A percentile compares a stretch with the other conserved stretches of the same genome.
phyloP scores from a whole-genome alignment of 306 rosid genomes.

The Dryas drummondii region DNA sequence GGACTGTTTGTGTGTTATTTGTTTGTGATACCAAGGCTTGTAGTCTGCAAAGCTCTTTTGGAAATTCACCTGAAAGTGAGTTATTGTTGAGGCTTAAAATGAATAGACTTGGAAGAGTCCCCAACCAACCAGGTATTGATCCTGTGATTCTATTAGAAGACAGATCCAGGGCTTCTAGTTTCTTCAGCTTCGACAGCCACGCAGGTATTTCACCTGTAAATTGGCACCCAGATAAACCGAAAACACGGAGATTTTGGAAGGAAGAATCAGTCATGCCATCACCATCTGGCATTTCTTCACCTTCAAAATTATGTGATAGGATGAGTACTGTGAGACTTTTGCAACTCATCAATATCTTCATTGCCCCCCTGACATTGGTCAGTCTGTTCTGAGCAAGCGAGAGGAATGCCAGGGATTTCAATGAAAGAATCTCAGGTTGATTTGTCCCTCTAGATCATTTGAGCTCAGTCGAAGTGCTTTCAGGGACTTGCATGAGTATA shows the following conservation, averaged over 20 bases:
- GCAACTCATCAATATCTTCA: background rate
- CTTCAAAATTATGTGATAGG: fast-evolving
- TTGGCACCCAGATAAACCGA: background rate
- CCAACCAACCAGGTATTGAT: slow-evolving; percentile 1
- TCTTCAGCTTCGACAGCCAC: background rate
- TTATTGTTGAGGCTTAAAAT: background rate
- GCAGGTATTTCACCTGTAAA: background rate
- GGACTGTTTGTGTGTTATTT: background rate
- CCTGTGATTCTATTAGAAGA: background rate
- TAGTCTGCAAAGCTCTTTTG: slow-evolving; percentile 3
- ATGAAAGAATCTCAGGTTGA: background rate
- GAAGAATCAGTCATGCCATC: slow-evolving; percentile 4
- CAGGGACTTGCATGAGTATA: background rate
- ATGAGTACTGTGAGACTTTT: background rate
- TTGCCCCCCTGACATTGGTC: background rate
- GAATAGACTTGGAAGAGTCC: background rate
- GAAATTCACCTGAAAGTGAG: background rate
- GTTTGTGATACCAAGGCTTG: background rate
- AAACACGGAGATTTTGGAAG: background rate
- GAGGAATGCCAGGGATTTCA: background rate
- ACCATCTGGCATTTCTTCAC: background rate
- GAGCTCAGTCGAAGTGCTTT: background rate
- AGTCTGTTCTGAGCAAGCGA: background rate
- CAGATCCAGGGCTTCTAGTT: background rate
- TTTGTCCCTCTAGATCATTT: background rate